phyloP scores from a whole-genome alignment of 495 filamentous ascomycete species.

The Aspergillus ellipticus region DNA sequence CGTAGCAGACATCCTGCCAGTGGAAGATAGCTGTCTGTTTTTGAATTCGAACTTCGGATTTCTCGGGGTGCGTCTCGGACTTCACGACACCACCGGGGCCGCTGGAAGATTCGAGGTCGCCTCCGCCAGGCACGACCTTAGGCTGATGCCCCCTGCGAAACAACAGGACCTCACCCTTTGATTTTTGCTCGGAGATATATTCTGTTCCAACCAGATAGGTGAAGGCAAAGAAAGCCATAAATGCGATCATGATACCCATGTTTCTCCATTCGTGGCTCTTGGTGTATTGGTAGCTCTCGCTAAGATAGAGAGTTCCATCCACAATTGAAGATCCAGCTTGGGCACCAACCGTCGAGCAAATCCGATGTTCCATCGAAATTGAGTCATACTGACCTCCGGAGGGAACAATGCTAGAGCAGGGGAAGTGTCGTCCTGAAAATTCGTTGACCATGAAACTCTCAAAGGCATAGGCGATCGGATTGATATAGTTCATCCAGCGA shows the following conservation, averaged over 20 bases:
- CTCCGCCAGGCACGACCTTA: background rate
- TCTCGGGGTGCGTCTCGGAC: background rate
- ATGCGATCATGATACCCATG: conserved; percentile 39
- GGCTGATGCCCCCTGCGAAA: conserved; percentile 28
- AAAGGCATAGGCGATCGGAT: conserved; percentile 51
- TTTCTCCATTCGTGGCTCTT: conserved; percentile 56
- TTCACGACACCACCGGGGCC: background rate
- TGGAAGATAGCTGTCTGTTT: conserved; percentile 58
- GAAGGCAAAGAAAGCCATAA: conserved; percentile 50
- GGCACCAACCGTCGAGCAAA: conserved; percentile 49
- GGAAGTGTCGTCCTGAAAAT: background rate
- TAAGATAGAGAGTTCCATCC: conserved; percentile 42
- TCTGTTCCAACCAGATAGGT: conserved; percentile 35
- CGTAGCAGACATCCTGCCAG: conserved; percentile 66
- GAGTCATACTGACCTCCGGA: conserved; percentile 28
- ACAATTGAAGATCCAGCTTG: conserved; percentile 40
- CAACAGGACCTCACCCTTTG: conserved; percentile 41
- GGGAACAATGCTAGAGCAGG: background rate
- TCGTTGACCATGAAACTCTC: background rate
- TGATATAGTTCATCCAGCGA: conserved; percentile 52
- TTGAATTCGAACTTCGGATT: conserved; percentile 19
- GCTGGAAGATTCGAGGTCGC: background rate
- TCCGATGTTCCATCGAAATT: conserved; percentile 12
- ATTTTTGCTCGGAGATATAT: conserved; percentile 25
- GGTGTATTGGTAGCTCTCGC: conserved; percentile 44